Evolutionary conservation across 805 yeast species (phyloP).

Genomic region (Myxozyma udenii): DNA sequence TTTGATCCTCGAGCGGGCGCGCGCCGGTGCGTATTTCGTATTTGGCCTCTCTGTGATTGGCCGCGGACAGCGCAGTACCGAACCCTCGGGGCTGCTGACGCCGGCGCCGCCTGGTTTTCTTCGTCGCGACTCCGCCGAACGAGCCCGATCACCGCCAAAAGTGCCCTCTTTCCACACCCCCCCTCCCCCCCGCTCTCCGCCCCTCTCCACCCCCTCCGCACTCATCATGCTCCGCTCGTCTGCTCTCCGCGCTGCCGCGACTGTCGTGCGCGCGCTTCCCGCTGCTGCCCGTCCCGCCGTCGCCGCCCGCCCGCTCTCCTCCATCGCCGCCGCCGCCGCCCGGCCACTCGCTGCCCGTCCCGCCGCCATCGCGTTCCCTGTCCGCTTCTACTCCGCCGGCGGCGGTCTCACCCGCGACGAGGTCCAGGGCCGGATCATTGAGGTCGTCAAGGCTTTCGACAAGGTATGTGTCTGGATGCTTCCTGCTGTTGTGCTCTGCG

Average conservation of each 20-base stretch:
- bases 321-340: conserved; percentile 3
- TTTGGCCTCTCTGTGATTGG: conserved; percentile 12
- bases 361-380: conserved; percentile 3
- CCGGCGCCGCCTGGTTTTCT: not conserved
- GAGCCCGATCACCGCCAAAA: not conserved
- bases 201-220: not conserved
- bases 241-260: conserved; percentile 2
- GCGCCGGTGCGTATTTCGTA: too few species aligned
- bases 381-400: conserved; percentile 51
- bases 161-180: too few species aligned
- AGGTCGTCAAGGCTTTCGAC: conserved; percentile 66
- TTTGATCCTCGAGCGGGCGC: too few species aligned
- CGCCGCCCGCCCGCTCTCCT: conserved; percentile 4
- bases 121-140: not conserved
- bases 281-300: conserved; percentile 1
- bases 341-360: conserved; percentile 2
- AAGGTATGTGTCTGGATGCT: conserved; percentile 46
- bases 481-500: not conserved
- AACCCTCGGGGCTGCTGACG: not conserved
- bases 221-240: conserved; percentile 11
- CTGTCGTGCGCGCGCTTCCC: conserved; percentile 4
- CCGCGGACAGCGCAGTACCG: not conserved
- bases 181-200: conserved; percentile 1
- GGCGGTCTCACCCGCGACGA: conserved; percentile 71
- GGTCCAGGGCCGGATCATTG: conserved; percentile 75